These are phyloP conservation scores for Urostyla sp. DNA, from an alignment of 73 alveolate genomes.

Conservation along the genomic window DNA sequence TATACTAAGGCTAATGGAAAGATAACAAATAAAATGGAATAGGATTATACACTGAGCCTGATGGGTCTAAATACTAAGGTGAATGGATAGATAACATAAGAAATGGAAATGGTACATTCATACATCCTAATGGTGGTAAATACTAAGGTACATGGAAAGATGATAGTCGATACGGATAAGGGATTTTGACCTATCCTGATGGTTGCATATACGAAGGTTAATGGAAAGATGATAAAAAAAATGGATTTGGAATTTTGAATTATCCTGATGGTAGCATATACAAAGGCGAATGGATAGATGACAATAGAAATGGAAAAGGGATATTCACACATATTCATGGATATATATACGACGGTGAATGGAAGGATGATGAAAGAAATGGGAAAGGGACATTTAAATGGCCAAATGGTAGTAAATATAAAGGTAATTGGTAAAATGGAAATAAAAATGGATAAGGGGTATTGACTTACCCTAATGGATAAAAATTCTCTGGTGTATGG, in stretches of 20 bases:
- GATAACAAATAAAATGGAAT: slow-evolving; percentile 49
- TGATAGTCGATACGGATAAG: slow-evolving; percentile 35
- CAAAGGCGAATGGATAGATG: slow-evolving; percentile 37
- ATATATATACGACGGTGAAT: slow-evolving; percentile 20
- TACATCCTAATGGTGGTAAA: slow-evolving; percentile 42
- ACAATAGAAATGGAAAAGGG: slow-evolving; percentile 44
- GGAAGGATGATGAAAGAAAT: slow-evolving; percentile 14
- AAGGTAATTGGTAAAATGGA: slow-evolving; percentile 46
- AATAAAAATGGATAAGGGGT: slow-evolving; percentile 43
- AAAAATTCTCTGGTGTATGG: slow-evolving; percentile 35
- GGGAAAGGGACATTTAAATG: slow-evolving; percentile 40
- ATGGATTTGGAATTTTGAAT: slow-evolving; percentile 34
- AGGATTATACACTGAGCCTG: slow-evolving; percentile 30
- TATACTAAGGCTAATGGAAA: slow-evolving; percentile 1
- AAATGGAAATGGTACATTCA: slow-evolving; percentile 48
- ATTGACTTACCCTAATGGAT: slow-evolving; percentile 5
- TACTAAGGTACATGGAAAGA: slow-evolving; percentile 44
- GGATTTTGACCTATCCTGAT: slow-evolving; percentile 46
- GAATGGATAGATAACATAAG: slow-evolving; percentile 40
- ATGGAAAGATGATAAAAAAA: slow-evolving; percentile 1
- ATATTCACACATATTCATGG: slow-evolving; percentile 7
- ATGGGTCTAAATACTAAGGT: slow-evolving; percentile 55
- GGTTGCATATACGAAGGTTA: slow-evolving; percentile 51
- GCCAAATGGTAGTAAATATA: slow-evolving; percentile 46
- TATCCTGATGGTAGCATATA: slow-evolving; percentile 49